Conservation (phyloP, 768 basidiomycete genomes). For the Coprinopsis strossmayeri region DNA sequence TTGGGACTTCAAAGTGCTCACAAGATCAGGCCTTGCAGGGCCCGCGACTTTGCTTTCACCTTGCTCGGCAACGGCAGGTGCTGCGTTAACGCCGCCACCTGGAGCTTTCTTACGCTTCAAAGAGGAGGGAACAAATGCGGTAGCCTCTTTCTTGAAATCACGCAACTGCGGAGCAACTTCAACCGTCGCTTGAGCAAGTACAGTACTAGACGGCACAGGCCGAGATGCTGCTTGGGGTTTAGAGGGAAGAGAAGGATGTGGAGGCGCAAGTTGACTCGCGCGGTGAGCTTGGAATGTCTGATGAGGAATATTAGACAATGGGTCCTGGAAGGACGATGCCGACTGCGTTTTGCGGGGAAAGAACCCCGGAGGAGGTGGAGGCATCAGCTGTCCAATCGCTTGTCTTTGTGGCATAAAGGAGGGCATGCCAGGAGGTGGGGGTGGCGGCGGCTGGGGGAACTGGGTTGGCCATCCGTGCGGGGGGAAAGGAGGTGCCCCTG, state of each 20-base stretch:
- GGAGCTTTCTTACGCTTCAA: constrained; percentile 66
- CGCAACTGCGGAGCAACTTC: constrained; percentile 83
- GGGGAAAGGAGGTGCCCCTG: not conserved
- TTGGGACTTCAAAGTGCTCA: constrained; percentile 53
- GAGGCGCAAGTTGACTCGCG: constrained; percentile 27
- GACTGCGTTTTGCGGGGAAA: constrained; percentile 51
- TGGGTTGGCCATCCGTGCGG: not conserved
- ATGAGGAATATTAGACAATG: constrained; percentile 67
- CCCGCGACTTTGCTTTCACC: constrained; percentile 13
- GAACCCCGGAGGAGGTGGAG: constrained; percentile 32
- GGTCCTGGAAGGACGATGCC: constrained; percentile 59
- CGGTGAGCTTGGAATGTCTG: constrained; percentile 74
- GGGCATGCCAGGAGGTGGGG: constrained; percentile 8
- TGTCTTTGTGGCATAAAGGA: not conserved
- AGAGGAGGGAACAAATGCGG: constrained; percentile 80
- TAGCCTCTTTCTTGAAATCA: constrained; percentile 92
- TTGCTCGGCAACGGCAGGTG: constrained; percentile 40
- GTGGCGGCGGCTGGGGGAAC: too few species aligned
- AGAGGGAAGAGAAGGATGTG: constrained; percentile 25
- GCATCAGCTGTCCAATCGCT: not conserved
- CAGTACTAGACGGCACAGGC: constrained; percentile 8
- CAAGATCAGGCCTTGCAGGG: constrained; percentile 57
- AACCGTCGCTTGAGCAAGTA: constrained; percentile 54
- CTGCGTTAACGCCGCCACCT: constrained; percentile 45
- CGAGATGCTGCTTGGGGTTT: constrained; percentile 31